phyloP scores from a whole-genome alignment of 805 yeast genomes.

The Phaffomyces thermotolerans region DNA sequence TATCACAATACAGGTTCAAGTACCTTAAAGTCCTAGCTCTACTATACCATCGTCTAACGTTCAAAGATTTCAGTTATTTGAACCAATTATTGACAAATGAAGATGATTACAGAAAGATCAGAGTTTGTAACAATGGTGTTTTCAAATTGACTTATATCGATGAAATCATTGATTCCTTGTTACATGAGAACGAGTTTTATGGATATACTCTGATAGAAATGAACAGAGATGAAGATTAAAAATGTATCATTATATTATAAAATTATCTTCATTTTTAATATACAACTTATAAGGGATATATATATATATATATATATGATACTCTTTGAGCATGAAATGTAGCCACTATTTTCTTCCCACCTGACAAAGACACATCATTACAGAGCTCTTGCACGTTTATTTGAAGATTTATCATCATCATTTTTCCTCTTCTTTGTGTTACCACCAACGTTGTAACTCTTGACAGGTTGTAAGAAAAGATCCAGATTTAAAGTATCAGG shows the following conservation, averaged over 20 bases:
- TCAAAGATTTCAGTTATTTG: slow-evolving; percentile 12
- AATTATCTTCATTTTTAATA: no score
- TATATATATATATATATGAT: no score
- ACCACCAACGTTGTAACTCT: background rate
- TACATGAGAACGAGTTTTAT: slow-evolving; percentile 51
- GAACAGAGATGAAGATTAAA: slow-evolving; percentile 6
- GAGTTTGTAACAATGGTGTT: slow-evolving; percentile 34
- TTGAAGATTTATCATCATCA: slow-evolving; percentile 25
- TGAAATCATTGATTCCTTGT: slow-evolving; percentile 60
- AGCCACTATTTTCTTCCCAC: no score
- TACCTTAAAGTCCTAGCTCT: slow-evolving; percentile 66
- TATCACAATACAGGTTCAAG: slow-evolving; percentile 65
- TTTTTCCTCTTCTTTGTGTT: slow-evolving; percentile 19
- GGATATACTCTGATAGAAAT: slow-evolving; percentile 67
- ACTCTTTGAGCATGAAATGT: no score
- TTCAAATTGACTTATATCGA: slow-evolving; percentile 54
- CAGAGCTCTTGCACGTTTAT: slow-evolving; percentile 22
- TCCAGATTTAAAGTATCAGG: slow-evolving; percentile 85
- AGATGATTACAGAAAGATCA: slow-evolving; percentile 61
- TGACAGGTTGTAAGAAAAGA: slow-evolving; percentile 35
- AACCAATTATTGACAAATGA: slow-evolving; percentile 30
- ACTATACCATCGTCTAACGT: slow-evolving; percentile 46
- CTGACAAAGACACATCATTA: slow-evolving; percentile 5
- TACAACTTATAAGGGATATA: no score
- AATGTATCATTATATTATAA: background rate